Base-by-base conservation (phyloP, 2,329 filamentous ascomycete genomes). In the Metarhizium rileyi region DNA sequence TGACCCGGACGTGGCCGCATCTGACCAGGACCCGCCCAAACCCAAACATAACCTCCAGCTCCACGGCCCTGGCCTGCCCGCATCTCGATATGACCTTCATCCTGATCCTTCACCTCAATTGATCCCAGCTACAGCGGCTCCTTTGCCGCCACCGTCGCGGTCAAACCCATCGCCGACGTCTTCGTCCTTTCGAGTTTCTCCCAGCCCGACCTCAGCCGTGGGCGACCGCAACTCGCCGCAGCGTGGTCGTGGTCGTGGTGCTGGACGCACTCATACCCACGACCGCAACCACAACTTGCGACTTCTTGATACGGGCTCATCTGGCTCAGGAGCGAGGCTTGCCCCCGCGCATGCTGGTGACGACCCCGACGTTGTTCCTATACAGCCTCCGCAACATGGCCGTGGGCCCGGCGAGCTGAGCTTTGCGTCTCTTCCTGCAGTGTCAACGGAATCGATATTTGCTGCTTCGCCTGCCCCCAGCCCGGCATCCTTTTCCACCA, bases 381-480 rank as follows among this genome's bases (percentile, higher is more conserved):
- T 46, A 5, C 30, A 27, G 23, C 18, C 27, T 2, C 28, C 48
- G 46, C 51, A 46, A 42, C 51, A 56, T 56, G 53, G 56, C 55
- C 56, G 56, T 53, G 57, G 60, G 52, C 58, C 56, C 55, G 59
- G 59, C 48, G 49, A 53, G 43, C 53, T 61, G 56, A 64, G 50
- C 52, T 51, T 55, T 46, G 61, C 66, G 38, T 54, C 55, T 50
- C 51, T 50, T 44, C 23, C 51, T 50, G 35, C 51, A 47, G 59
- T 64, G n/a, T n/a, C n/a, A n/a, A n/a, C n/a, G 45, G 58, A 62
- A 44, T 65, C 52, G 51, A 61, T 52, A 10, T 48, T 56, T 25
- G 47, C 51, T 40, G 38, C 45, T 30, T 22, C 50, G 54, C 27
- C 18, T 16, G 41, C 47, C 36, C 30, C 16, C 36, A 41, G 44